A percentile compares a stretch with the other conserved stretches of the same genome.
phyloP scores from a whole-genome alignment of 2,329 filamentous ascomycete species.

The Phyllosticta paracitricarpa region DNA sequence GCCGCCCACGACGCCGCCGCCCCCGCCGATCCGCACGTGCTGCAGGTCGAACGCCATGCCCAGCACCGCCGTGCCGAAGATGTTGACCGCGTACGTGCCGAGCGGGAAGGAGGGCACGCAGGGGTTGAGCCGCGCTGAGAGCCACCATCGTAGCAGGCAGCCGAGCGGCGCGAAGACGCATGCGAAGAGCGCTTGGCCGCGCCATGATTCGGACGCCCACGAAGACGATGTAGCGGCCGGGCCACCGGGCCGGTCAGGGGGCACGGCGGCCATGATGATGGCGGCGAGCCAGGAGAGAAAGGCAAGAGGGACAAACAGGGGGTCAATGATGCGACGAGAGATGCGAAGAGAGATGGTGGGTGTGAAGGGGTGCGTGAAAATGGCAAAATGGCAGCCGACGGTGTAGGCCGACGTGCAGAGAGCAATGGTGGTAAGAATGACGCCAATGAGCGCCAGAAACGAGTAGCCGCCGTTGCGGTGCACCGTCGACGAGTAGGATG shows the following conservation, averaged over 20 bases:
- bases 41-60: conserved; percentile 73
- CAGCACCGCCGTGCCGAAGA: conserved; percentile 63
- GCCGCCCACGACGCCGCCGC: conserved; percentile 33
- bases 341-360: conserved; percentile 51
- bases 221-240: conserved; percentile 9
- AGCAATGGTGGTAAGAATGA: conserved; percentile 61
- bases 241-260: conserved; percentile 44
- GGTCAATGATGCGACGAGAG: conserved; percentile 54
- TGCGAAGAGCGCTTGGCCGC: conserved; percentile 63
- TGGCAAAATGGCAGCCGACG: conserved; percentile 65
- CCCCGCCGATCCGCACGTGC: conserved; percentile 43
- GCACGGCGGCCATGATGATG: conserved; percentile 59
- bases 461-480: conserved; percentile 64
- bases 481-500: conserved; percentile 21
- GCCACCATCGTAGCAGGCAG: conserved; percentile 65
- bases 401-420: conserved; percentile 61
- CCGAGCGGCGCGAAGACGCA: conserved; percentile 76
- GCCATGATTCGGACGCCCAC: conserved; percentile 53
- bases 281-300: conserved; percentile 71
- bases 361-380: conserved; percentile 46
- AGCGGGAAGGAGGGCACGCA: conserved; percentile 61
- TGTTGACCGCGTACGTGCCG: conserved; percentile 76
- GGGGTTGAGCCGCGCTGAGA: conserved; percentile 61
- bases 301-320: conserved; percentile 51
- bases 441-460: conserved; percentile 68